A percentile compares a stretch with the other conserved stretches of the same genome.
These are phyloP conservation scores for Pichia insulana DNA, from an alignment of 805 yeast genomes.

Conservation along the genomic window DNA sequence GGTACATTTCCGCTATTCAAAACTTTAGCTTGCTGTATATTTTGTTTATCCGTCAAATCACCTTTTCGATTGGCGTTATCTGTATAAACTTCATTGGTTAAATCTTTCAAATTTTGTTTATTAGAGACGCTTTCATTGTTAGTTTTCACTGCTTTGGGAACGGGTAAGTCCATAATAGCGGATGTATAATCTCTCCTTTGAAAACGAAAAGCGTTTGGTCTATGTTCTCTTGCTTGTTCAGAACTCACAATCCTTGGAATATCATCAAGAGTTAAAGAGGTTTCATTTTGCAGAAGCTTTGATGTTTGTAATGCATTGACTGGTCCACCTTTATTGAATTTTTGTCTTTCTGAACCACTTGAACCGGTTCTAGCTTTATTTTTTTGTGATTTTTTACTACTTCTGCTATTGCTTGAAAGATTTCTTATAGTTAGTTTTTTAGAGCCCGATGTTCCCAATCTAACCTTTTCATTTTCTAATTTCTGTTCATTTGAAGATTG, in stretches of 20 bases:
- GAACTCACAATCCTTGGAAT: conserved; percentile 96
- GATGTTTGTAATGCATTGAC: conserved; percentile 44
- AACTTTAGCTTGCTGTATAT: background rate
- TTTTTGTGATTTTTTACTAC: conserved; percentile 2
- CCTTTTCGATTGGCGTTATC: too few species aligned
- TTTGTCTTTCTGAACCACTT: background rate
- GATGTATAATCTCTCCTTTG: conserved; percentile 37
- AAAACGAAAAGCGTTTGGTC: conserved; percentile 88
- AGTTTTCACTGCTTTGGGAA: conserved; percentile 23
- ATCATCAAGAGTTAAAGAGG: conserved; percentile 86
- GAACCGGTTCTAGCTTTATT: conserved; percentile 23
- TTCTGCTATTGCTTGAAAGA: conserved; percentile 19
- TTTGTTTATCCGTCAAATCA: background rate
- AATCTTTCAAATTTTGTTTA: background rate
- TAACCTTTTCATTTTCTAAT: background rate
- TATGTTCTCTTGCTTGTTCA: conserved; percentile 87
- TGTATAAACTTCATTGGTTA: background rate
- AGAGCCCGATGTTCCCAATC: conserved; percentile 23
- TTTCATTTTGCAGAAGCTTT: conserved; percentile 67
- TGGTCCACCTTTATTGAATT: background rate
- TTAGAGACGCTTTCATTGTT: conserved; percentile 1
- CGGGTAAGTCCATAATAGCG: conserved; percentile 30
- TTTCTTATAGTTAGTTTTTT: conserved; percentile 24
- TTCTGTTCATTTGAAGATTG: background rate
- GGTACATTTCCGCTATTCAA: background rate